Evolutionary conservation across 805 yeast species (phyloP).

Genomic region (Scheffersomyces amazonensis): DNA sequence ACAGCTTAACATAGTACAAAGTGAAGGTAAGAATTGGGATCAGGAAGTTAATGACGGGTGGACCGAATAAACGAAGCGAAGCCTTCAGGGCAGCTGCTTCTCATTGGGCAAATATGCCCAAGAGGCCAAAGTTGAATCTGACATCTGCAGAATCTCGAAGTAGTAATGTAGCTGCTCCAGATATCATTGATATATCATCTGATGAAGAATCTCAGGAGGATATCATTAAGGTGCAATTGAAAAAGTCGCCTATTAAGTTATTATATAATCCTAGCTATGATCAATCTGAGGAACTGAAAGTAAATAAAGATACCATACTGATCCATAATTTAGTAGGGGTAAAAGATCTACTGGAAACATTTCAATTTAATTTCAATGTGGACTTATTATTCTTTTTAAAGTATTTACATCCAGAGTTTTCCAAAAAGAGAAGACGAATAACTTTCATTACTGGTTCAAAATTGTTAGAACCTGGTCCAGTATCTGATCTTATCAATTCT

Average conservation of each 20-base stretch:
- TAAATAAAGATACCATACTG: conserved; percentile 24
- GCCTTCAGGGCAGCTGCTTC: conserved; percentile 22
- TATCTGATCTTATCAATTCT: conserved; percentile 9
- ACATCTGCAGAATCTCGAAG: neutral
- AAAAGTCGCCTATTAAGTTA: conserved; percentile 18
- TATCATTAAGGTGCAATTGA: too few species aligned
- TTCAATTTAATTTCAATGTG: conserved; percentile 49
- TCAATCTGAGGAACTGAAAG: conserved; percentile 6
- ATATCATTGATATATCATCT: conserved; percentile 5
- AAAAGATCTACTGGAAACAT: conserved; percentile 29
- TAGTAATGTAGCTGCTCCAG: neutral
- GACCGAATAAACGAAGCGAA: conserved; percentile 9
- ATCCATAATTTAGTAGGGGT: conserved; percentile 29
- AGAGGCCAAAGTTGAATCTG: conserved; percentile 2
- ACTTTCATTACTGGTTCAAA: conserved; percentile 30
- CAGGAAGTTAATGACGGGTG: too few species aligned
- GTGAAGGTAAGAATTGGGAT: too few species aligned
- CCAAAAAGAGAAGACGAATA: conserved; percentile 12
- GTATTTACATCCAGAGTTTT: conserved; percentile 24
- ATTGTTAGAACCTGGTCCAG: conserved; percentile 11
- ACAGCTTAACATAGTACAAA: too few species aligned
- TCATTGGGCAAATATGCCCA: conserved; percentile 19
- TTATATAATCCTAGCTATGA: conserved; percentile 25
- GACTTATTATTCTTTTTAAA: conserved; percentile 39
- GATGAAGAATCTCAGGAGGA: too few species aligned